phyloP scores from a whole-genome alignment of 768 basidiomycete species.

The Hypholoma fasciculare region DNA sequence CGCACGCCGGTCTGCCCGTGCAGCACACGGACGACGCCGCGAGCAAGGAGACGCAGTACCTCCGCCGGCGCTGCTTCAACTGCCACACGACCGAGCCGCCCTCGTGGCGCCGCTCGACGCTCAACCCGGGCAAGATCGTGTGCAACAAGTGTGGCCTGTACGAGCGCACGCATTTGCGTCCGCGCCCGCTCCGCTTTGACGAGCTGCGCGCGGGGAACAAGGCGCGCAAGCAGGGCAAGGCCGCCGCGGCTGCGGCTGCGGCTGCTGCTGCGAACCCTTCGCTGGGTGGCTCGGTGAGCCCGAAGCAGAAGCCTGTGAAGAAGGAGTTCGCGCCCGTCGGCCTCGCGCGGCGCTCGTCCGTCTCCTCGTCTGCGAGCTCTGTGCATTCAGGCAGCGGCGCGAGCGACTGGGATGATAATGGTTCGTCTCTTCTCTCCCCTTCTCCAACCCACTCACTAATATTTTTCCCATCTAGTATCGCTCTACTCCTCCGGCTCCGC shows the following conservation, averaged over 20 bases:
- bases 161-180: constrained; percentile 84
- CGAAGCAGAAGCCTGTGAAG: constrained; percentile 53
- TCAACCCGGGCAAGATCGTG: constrained; percentile 90
- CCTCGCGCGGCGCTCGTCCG: constrained; percentile 38
- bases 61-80: constrained; percentile 86
- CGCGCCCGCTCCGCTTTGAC: constrained; percentile 83
- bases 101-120: constrained; percentile 83
- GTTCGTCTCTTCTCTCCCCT: constrained; percentile 42
- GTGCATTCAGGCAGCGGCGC: constrained; percentile 55
- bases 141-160: constrained; percentile 95
- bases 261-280: neutral
- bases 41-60: constrained; percentile 88
- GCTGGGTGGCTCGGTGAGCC: constrained; percentile 29
- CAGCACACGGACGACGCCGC: constrained; percentile 92
- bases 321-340: constrained; percentile 58
- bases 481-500: constrained; percentile 62
- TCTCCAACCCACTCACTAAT: neutral
- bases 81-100: constrained; percentile 92
- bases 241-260: constrained; percentile 10
- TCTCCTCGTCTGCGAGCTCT: constrained; percentile 55
- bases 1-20: constrained; percentile 59
- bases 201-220: constrained; percentile 88
- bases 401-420: constrained; percentile 83
- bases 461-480: constrained; percentile 35
- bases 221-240: constrained; percentile 59